A percentile compares a stretch with the other conserved stretches of the same genome.
These are phyloP conservation scores for Yarrowia divulgata DNA, from an alignment of 805 yeast genomes.

Conservation along the genomic window DNA sequence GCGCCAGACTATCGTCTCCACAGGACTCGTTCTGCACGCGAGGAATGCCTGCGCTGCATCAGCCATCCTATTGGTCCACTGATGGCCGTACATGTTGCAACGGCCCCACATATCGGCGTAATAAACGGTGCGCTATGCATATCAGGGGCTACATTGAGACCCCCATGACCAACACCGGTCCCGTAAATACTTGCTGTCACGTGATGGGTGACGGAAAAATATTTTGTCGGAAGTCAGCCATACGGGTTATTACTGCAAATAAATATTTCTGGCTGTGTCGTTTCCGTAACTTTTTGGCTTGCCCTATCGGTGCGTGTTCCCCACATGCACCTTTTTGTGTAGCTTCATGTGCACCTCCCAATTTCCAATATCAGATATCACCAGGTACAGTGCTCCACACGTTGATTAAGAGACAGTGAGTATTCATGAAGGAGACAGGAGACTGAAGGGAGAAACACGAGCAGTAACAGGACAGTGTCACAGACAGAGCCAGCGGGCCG, in stretches of 20 bases:
- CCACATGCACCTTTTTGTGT: constrained; percentile 34
- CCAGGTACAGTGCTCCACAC: constrained; percentile 32
- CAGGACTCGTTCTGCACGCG: not conserved
- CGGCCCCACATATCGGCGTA: constrained; percentile 30
- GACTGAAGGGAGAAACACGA: too few relatives aligned
- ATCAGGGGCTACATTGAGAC: constrained; percentile 22
- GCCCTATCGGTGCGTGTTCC: constrained; percentile 37
- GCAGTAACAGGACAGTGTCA: not conserved
- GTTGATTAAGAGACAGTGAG: constrained; percentile 33
- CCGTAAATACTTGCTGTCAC: not conserved
- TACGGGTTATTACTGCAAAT: not conserved
- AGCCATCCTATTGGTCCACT: constrained; percentile 7
- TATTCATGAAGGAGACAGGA: not conserved
- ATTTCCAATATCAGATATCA: constrained; percentile 26
- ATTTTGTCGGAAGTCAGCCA: not conserved
- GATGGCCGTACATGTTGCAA: constrained; percentile 6
- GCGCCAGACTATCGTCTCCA: not conserved
- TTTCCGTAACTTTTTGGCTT: constrained; percentile 13
- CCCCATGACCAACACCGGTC: not conserved
- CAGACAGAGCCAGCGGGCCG: not conserved
- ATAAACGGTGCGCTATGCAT: constrained; percentile 29
- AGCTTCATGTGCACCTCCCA: constrained; percentile 38
- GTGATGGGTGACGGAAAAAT: not conserved
- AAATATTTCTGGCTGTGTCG: not conserved
- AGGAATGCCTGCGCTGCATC: not conserved